phyloP scores from a whole-genome alignment of 169 alveolate genomes.

The Babesia sp. region DNA sequence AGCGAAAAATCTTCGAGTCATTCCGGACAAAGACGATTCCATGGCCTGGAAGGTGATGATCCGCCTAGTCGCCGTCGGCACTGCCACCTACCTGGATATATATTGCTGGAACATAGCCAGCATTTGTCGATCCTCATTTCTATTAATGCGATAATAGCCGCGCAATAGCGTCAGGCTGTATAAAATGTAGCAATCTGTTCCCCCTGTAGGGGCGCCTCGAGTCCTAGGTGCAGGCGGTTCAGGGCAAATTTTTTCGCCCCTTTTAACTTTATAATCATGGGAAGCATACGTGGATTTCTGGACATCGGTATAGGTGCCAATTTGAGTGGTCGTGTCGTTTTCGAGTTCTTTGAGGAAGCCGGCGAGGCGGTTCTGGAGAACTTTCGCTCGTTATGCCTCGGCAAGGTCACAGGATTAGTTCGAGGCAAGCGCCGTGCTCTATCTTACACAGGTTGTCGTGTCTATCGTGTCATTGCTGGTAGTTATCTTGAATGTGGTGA shows the following conservation, averaged over 20 bases:
- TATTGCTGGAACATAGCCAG: slow-evolving; percentile 94
- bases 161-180: background rate
- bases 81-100: slow-evolving; percentile 88
- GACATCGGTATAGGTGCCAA: slow-evolving; percentile 77
- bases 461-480: slow-evolving; percentile 92
- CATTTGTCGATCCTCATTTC: slow-evolving; percentile 96
- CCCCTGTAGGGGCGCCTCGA: background rate
- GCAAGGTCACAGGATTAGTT: slow-evolving; percentile 16
- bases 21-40: slow-evolving; percentile 97
- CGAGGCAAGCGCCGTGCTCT: slow-evolving; percentile 83
- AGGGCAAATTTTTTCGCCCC: background rate
- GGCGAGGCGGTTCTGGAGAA: slow-evolving; percentile 92
- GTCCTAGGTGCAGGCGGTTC: background rate
- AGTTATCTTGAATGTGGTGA: slow-evolving; percentile 94
- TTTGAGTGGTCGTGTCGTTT: slow-evolving; percentile 87
- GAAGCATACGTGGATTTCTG: slow-evolving; percentile 50
- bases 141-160: slow-evolving; percentile 9
- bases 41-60: slow-evolving; percentile 82
- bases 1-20: slow-evolving; percentile 96
- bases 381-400: slow-evolving; percentile 83
- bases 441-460: slow-evolving; percentile 85
- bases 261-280: slow-evolving; percentile 18
- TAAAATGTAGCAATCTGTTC: background rate
- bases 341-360: slow-evolving; percentile 90
- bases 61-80: background rate